Percentiles rank a stretch among this genome's conserved stretches.
Evolutionary conservation across 192 early-diverging fungal genomes (phyloP).

Genomic region (Backusella circina): DNA sequence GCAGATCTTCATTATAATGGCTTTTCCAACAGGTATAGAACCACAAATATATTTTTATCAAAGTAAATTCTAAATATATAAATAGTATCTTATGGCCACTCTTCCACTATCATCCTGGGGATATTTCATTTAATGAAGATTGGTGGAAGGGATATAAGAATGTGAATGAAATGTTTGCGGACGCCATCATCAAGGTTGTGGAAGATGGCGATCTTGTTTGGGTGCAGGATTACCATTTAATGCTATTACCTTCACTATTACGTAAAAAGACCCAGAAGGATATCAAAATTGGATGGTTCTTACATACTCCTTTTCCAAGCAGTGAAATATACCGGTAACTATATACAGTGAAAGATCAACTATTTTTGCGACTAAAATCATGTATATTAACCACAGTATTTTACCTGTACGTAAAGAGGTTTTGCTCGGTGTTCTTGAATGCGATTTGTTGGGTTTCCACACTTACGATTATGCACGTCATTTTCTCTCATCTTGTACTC

Average conservation of each 20-base stretch:
- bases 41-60: neutral
- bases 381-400: constrained; percentile 59
- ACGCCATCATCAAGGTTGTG: constrained; percentile 75
- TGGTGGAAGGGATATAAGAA: constrained; percentile 94
- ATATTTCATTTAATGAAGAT: constrained; percentile 93
- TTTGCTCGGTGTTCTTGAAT: constrained; percentile 84
- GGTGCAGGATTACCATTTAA: constrained; percentile 97
- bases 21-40: constrained; percentile 80
- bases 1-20: constrained; percentile 98
- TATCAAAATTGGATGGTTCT: constrained; percentile 97
- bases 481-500: constrained; percentile 94
- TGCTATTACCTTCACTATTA: constrained; percentile 90
- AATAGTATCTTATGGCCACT: constrained; percentile 95
- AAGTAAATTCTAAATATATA: neutral
- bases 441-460: constrained; percentile 97
- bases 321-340: constrained; percentile 94
- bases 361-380: neutral
- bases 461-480: constrained; percentile 99
- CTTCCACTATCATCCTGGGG: constrained; percentile 99
- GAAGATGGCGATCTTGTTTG: constrained; percentile 88
- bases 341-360: neutral
- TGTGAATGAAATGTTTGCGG: constrained; percentile 90
- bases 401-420: constrained; percentile 93
- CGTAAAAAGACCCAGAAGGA: constrained; percentile 65
- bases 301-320: constrained; percentile 97